A percentile compares a stretch with the other conserved stretches of the same genome.
These are phyloP conservation scores for Aristolochia californica DNA, from an alignment of 164 flowering plant species.

Conservation along the genomic window DNA sequence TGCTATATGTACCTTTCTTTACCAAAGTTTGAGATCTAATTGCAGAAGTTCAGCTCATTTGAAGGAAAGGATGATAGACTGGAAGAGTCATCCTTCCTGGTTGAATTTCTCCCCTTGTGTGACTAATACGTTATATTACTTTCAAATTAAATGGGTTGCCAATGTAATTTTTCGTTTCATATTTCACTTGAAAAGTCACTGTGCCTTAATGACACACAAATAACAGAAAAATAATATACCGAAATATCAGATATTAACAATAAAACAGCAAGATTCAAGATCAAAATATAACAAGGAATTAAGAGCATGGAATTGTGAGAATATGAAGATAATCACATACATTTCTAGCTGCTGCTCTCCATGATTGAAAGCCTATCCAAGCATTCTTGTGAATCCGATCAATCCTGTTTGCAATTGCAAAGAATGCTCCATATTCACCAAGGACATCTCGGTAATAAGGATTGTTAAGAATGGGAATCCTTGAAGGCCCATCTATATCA, in stretches of 20 bases:
- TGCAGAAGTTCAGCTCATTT: too few species aligned
- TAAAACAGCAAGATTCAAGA: too few species aligned
- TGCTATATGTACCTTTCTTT: too few species aligned
- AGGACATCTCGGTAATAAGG: slow-evolving; percentile 73
- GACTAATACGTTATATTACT: too few species aligned
- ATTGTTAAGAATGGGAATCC: slow-evolving; percentile 64
- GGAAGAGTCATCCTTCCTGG: too few species aligned
- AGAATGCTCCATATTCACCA: slow-evolving; percentile 86
- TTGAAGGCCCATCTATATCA: slow-evolving; percentile 89
- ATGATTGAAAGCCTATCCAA: slow-evolving; percentile 98
- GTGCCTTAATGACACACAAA: background rate
- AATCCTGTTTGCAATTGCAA: slow-evolving; percentile 73
- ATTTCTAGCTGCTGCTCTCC: slow-evolving; percentile 86
- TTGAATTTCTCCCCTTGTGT: too few species aligned
- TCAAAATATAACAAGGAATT: background rate
- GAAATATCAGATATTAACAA: too few species aligned
- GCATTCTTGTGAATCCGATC: slow-evolving; percentile 93
- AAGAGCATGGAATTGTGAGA: background rate
- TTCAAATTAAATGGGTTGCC: too few species aligned
- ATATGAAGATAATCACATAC: slow-evolving; percentile 20
- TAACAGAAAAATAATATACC: background rate
- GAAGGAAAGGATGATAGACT: too few species aligned
- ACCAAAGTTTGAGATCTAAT: too few species aligned
- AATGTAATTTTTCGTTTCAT: too few species aligned
- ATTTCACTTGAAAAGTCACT: too few species aligned